Base-by-base conservation (phyloP, 345 rosid genomes). In the Pugionium cornutum region DNA sequence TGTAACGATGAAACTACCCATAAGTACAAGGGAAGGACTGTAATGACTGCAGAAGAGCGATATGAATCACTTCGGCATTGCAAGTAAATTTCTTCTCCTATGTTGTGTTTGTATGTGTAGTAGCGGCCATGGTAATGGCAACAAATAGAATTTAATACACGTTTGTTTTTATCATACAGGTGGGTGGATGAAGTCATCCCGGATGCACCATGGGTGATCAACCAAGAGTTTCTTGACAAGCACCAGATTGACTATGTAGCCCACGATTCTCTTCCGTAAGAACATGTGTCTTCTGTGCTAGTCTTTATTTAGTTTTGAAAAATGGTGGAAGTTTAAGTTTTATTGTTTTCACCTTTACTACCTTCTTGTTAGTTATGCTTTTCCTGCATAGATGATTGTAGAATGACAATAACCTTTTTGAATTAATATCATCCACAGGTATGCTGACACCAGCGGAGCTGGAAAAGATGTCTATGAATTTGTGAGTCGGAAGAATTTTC, bases 111-210 rank as follows among this genome's bases (percentile, higher is more conserved):
- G 48, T 32, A 4, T 46, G 36, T 30, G 31, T 36, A 47, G 34
- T 65, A 58, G 8, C 9, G 59, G 35, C 31, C 44, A 30, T 56
- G 55, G 53, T 18, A 35, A 45, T 51, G 59, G 33, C 1, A 45
- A 3, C 1, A 41, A 37, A 2, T 26, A 30, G 27, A 40, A 5
- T 27, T 30, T 10, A 65, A 47, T 8, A 53, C 3, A 5, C 53
- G 9, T 50, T 26, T 43, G 49, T 18, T 30, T 28, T 69, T 37
- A 41, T 50, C 42, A 29, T 55, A 29, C 74, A 91, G 97, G 77
- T 91, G 97, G 96, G 97, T 91, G 43, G 96, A 91, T 64, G 97
- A 91, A 83, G 97, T 91, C 51, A 82, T 91, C 60, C 86, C 96
- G 0, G 80, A 86, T 81, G 96, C 96, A 1, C 97, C 97, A 4